These are phyloP conservation scores for Erodium maritimum DNA, from an alignment of 345 rosid species.

Conservation along the genomic window DNA sequence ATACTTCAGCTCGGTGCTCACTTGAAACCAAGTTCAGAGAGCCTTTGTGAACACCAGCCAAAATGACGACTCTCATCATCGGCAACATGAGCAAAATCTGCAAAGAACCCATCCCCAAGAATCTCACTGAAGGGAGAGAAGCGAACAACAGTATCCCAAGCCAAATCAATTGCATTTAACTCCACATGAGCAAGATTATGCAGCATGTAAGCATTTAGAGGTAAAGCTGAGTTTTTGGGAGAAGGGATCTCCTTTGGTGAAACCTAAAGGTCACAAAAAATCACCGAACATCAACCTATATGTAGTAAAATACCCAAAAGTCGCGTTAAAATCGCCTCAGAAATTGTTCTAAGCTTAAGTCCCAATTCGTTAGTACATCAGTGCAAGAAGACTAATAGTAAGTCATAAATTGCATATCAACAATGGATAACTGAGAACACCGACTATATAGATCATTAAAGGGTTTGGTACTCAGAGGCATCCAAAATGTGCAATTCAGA, in stretches of 20 bases:
- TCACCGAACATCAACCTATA: too few relatives aligned
- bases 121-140: constrained; percentile 54
- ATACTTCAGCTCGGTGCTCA: constrained; percentile 15
- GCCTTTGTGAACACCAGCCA: constrained; percentile 87
- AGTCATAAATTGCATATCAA: too few relatives aligned
- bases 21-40: constrained; percentile 84
- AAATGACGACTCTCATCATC: constrained; percentile 97
- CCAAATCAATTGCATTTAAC: constrained; percentile 92
- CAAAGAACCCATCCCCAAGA: constrained; percentile 63
- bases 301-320: not conserved
- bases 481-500: not conserved
- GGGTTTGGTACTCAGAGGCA: not conserved
- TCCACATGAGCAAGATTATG: constrained; percentile 92
- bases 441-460: not conserved
- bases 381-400: too few relatives aligned
- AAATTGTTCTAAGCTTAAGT: not conserved
- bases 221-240: constrained; percentile 61
- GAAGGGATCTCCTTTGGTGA: constrained; percentile 61
- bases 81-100: constrained; percentile 93
- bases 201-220: constrained; percentile 86
- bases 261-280: constrained; percentile 31
- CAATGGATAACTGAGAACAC: not conserved
- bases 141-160: constrained; percentile 92
- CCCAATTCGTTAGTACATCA: not conserved
- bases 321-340: not conserved